Evolutionary conservation across 1,139 yeast genomes (phyloP), one percentile per base, ranked within the genome.

Genomic region (Lodderomyces pseudojiufengensis): DNA sequence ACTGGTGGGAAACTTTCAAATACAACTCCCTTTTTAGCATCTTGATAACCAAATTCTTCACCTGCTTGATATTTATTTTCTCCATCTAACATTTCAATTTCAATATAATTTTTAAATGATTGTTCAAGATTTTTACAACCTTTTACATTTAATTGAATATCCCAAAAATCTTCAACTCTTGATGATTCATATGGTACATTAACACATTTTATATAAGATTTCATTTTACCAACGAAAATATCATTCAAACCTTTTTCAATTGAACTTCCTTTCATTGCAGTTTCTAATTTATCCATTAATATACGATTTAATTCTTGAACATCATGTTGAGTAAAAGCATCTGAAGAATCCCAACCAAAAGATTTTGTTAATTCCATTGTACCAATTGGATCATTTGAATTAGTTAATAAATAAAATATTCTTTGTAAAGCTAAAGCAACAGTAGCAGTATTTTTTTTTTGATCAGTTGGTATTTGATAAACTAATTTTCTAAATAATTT

Each of bases 261-360:
- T 1, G 71, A 65, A 0, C 97, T 83, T 5, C 88, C 92, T 54
- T 88, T 88, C 97, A 92, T 90, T 36, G 87, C 86, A 5, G 80
- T 72, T 59, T 94, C 99, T 36, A 92, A 70, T 49, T 84, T 80
- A 57, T 92, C 99, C 97, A 94, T 92, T 54, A 92, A 70, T 27
- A 94, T 90, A 51, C 99, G 81, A 55, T 90, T 88, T 57, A 94
- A 72, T 57, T 92, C 99, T 57, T 94, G 98, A 11, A 92, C 97
- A 56, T 92, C 99, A 59, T 92, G 98, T 59, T 92, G 99, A 6
- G 95, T 86, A 57, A 92, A 94, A 0, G 97, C 96, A 51, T 92
- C 98, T 9, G 83, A 82, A 8, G 88, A 76, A 55, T 90, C 96
- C 99, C 99, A 92, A 9, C 99, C 98, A 67, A 92, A 92, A 0